Percentiles rank a stretch among this genome's conserved stretches.
Conservation (phyloP, 2,329 filamentous ascomycete species). For the Colletotrichum agaves region DNA sequence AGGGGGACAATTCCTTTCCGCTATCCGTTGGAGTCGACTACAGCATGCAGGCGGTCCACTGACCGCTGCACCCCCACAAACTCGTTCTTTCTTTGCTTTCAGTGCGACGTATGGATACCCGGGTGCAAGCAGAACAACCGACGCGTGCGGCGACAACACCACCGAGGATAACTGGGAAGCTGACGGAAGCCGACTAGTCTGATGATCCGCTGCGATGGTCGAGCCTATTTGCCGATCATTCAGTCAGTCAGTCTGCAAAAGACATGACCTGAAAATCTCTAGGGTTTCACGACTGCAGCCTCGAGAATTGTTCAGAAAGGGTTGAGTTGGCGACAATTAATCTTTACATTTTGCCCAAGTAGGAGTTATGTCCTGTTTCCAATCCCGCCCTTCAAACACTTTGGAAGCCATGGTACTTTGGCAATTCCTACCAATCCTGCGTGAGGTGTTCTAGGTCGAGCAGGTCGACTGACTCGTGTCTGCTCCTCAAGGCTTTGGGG, state of each 20-base stretch:
- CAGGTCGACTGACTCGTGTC: slow-evolving; percentile 17
- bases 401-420: slow-evolving; percentile 6
- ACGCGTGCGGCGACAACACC: slow-evolving; percentile 20
- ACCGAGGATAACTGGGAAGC: slow-evolving; percentile 9
- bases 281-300: slow-evolving; percentile 27
- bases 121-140: background rate
- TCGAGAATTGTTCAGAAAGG: background rate
- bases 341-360: background rate
- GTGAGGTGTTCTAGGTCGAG: background rate
- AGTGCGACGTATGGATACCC: background rate
- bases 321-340: slow-evolving; percentile 16
- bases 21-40: slow-evolving; percentile 23
- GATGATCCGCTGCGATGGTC: slow-evolving; percentile 28
- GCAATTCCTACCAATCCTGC: background rate
- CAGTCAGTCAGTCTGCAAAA: background rate
- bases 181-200: slow-evolving; percentile 30
- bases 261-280: slow-evolving; percentile 25
- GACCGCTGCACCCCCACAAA: slow-evolving; percentile 25
- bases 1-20: slow-evolving; percentile 30
- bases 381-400: background rate
- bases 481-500: background rate
- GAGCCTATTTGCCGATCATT: slow-evolving; percentile 27
- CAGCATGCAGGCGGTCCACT: slow-evolving; percentile 17
- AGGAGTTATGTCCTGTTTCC: background rate
- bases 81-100: slow-evolving; percentile 6